A percentile compares a stretch with the other conserved stretches of the same genome.
phyloP scores from a whole-genome alignment of 2,329 filamentous ascomycete species.

The Arachnopeziza araneosa region DNA sequence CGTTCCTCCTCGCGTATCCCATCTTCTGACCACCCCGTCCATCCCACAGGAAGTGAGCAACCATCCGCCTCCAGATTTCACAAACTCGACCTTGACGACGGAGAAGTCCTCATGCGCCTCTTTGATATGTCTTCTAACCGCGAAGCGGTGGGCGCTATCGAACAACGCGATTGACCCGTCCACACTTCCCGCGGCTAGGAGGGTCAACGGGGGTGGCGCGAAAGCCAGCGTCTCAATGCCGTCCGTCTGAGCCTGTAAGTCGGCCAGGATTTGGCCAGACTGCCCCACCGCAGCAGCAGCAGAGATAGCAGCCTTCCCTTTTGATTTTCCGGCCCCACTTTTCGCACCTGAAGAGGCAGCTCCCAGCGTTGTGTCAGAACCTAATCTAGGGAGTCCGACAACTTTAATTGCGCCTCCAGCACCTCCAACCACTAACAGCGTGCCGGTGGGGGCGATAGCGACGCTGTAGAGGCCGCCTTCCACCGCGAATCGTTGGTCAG shows the following conservation, averaged over 20 bases:
- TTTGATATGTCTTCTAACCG: slow-evolving; percentile 74
- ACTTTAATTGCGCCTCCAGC: slow-evolving; percentile 82
- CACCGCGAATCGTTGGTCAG: slow-evolving; percentile 86
- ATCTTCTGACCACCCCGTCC: slow-evolving; percentile 84
- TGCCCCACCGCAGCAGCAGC: slow-evolving; percentile 42
- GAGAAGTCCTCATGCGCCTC: slow-evolving; percentile 83
- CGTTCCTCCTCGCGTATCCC: slow-evolving; percentile 72
- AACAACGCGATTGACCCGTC: slow-evolving; percentile 79
- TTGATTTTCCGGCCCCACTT: slow-evolving; percentile 20
- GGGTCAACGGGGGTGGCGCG: slow-evolving; percentile 44
- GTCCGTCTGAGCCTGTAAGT: slow-evolving; percentile 72
- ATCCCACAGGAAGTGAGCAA: slow-evolving; percentile 83
- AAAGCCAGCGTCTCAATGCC: slow-evolving; percentile 75
- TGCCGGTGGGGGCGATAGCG: slow-evolving; percentile 72
- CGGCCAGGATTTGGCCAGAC: slow-evolving; percentile 71
- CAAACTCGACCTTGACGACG: slow-evolving; percentile 90
- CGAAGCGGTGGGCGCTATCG: slow-evolving; percentile 80
- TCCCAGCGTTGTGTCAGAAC: slow-evolving; percentile 21
- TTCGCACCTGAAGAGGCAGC: slow-evolving; percentile 23
- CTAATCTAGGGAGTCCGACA: slow-evolving; percentile 68
- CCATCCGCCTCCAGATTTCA: slow-evolving; percentile 52
- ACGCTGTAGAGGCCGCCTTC: slow-evolving; percentile 89
- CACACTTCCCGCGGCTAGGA: slow-evolving; percentile 62
- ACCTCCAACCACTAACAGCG: slow-evolving; percentile 80
- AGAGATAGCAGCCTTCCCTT: slow-evolving; percentile 25